A percentile compares a stretch with the other conserved stretches of the same genome.
Evolutionary conservation across 805 yeast species (phyloP).

Genomic region (Ogataea nakhonphanomensis): DNA sequence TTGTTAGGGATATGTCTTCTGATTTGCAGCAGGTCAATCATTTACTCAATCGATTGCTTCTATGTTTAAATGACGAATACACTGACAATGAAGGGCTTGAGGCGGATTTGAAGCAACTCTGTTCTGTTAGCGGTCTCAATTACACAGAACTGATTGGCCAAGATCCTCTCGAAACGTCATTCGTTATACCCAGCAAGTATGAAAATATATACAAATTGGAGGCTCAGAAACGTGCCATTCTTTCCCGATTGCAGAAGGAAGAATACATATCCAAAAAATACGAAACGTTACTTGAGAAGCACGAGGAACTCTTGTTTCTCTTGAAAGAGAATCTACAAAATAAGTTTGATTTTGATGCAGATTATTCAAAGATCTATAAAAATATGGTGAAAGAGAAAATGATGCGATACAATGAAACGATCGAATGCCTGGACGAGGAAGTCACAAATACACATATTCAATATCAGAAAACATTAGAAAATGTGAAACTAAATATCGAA

Average conservation of each 20-base stretch:
- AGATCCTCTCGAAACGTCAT: background rate
- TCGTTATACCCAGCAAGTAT: slow-evolving; percentile 12
- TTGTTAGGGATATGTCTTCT: slow-evolving; percentile 1
- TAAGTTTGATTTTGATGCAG: slow-evolving; percentile 19
- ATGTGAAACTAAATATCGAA: slow-evolving; percentile 10
- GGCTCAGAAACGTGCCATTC: slow-evolving; percentile 25
- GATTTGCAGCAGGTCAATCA: slow-evolving; percentile 20
- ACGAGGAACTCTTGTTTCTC: slow-evolving; percentile 27
- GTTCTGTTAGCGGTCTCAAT: slow-evolving; percentile 10
- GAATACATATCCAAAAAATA: slow-evolving; percentile 29
- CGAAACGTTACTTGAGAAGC: slow-evolving; percentile 26
- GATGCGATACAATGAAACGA: slow-evolving; percentile 13
- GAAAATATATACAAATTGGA: slow-evolving; percentile 20
- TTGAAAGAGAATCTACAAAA: slow-evolving; percentile 16
- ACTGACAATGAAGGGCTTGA: slow-evolving; percentile 20
- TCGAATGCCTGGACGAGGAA: slow-evolving; percentile 10
- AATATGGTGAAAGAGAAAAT: slow-evolving; percentile 13
- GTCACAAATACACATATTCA: slow-evolving; percentile 4
- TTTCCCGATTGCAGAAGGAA: slow-evolving; percentile 33
- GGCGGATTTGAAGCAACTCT: slow-evolving; percentile 14
- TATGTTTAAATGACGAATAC: slow-evolving; percentile 30
- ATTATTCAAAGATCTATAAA: slow-evolving; percentile 18
- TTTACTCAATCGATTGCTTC: slow-evolving; percentile 27
- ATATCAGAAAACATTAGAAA: slow-evolving; percentile 10
- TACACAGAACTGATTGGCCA: slow-evolving; percentile 5